Base-by-base conservation (phyloP, 2,329 filamentous ascomycete species). In the Didymellaceae sp. region DNA sequence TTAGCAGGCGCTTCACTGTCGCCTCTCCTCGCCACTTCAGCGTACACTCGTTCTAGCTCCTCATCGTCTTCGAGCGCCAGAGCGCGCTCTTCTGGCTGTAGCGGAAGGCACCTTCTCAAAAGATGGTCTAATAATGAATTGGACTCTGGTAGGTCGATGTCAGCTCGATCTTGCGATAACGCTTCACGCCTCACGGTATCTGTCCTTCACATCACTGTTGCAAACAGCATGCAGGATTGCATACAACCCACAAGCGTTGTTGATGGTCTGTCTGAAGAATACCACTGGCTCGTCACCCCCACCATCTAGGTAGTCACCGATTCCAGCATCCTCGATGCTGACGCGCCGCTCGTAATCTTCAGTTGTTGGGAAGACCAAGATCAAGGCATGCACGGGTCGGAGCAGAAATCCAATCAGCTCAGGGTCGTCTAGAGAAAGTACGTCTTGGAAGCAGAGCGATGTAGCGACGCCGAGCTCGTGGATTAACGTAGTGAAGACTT, bases 221-320 rank as follows among this genome's bases (percentile, higher is more conserved):
- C 82, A 81, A 0, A 90, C 84, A 14, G 87, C 89, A 70, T 97
- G 94, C 35, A 97, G 72, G 21, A 97, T 75, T 0, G 89, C 94
- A 78, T 97, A 96, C 34, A 96, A 77, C 0, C 93, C 93, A 72
- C 93, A 97, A 0, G 93, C 91, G 71, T 97, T 96, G 54, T 89
- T 84, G 64, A 97, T 97, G 0, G 92, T 97, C 77, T 97, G 93
- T 62, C 85, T 89, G 80, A 91, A 97, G 90, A 91, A 97, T 4
- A 95, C 68, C 0, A 96, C 88, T 1, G 87, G 86, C 3, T 32
- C 21, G 3, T 25, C 20, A n/a, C 21, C 20, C 6, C 6, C 10
- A 5, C 34, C 28, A 65, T 95, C 89, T 1, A 80, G 74, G 1
- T 90, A 90, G 76, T 95, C 95, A 18, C 84, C 81, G 1, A 76